Base-by-base conservation (phyloP, 148 eudicot genomes). In the Rhododendron ovatum region DNA sequence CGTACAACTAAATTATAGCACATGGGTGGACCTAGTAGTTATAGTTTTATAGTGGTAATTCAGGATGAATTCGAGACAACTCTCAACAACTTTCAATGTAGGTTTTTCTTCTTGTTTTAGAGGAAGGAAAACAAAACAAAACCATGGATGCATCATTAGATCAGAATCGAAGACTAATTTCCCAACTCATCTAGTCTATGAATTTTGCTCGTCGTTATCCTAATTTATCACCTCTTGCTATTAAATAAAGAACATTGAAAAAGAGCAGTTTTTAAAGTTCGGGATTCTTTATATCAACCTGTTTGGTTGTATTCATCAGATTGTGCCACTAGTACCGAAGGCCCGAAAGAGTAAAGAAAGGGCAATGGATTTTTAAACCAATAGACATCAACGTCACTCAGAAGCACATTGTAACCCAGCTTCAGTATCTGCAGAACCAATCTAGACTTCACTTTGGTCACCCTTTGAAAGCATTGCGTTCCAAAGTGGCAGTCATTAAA, bases 401-500 rank as follows among this genome's bases (percentile, higher is more conserved):
- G 50, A 37, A 39, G 80, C 47, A 77, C 80, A 77, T 93, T 92
- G 85, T 92, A 97, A 50, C 96, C 98, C 83, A 95, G 86, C 92
- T 95, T 91, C 86, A 97, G 77, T 83, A 97, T 94, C 88, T 91
- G 93, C 88, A 93, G 86, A 93, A 97, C 98, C 86, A 94, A 50
- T 90, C 95, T 93, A 47, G 99, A 97, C 80, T 95, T 97, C 59
- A 92, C 93, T 90, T 96, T 96, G 43, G 98, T 95, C 82, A 96
- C 99, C 88, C 85, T 95, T 87, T 94, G 98, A 90, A 96, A 96
- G 91, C 99, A 96, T 73, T 87, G 89, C 8, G 98, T 93, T 82
- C 99, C 99, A 82, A 96, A 96, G 88, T 96, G 99, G 88, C 98
- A 96, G 89, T 96, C 91, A 83, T 96, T 88, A 83, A 90, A 95